Percentiles rank a stretch among this genome's conserved stretches.
phyloP scores from a whole-genome alignment of 441 rosid genomes.

The Geranium incanum region DNA sequence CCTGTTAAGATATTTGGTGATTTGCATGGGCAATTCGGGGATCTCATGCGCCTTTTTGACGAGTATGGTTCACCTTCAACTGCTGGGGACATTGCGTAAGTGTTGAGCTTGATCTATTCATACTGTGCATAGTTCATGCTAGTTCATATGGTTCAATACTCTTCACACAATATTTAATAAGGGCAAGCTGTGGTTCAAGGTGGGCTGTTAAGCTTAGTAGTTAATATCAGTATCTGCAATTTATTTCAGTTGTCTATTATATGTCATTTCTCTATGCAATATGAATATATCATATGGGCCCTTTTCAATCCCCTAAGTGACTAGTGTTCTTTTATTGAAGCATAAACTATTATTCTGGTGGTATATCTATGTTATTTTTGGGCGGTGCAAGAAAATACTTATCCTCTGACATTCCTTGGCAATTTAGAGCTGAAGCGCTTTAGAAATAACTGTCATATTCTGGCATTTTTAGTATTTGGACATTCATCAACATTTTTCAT shows the following conservation, averaged over 20 bases:
- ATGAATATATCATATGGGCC: background rate
- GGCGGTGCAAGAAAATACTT: background rate
- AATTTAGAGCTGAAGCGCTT: background rate
- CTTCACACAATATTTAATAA: background rate
- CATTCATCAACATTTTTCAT: no score
- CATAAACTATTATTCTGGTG: background rate
- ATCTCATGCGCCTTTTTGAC: conserved; percentile 97
- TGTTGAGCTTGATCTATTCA: conserved; percentile 6
- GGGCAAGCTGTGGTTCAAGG: conserved; percentile 5
- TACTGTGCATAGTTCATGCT: conserved; percentile 1
- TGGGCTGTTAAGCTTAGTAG: background rate
- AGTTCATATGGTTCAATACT: background rate
- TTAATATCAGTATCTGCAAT: background rate
- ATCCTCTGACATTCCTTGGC: background rate
- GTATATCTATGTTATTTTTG: background rate
- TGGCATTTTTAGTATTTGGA: no score
- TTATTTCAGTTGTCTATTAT: background rate
- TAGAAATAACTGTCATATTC: background rate
- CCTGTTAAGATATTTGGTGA: conserved; percentile 97
- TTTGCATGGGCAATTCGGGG: conserved; percentile 98
- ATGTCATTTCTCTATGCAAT: background rate
- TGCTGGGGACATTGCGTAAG: conserved; percentile 99
- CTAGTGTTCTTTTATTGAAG: background rate
- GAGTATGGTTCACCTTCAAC: conserved; percentile 98
- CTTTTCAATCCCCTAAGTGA: background rate